Evolutionary conservation across 202 grass and related monocot species (phyloP).

Genomic region (Carex arenaria): DNA sequence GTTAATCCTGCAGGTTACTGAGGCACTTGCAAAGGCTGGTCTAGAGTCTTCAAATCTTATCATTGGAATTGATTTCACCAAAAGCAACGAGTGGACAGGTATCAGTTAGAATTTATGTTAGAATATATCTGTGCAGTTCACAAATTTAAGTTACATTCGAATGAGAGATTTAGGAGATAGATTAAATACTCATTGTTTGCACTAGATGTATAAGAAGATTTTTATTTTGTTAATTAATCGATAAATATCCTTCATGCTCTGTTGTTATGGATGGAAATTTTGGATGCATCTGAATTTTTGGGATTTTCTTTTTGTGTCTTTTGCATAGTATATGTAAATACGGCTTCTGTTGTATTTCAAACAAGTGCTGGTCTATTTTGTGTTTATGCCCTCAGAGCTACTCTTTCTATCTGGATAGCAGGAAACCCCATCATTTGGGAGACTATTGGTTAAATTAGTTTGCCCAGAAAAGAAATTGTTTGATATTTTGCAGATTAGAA

Average conservation of each 20-base stretch:
- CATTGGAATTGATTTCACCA: conserved; percentile 88
- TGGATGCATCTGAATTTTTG: background rate
- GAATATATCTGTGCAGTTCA: background rate
- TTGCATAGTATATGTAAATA: background rate
- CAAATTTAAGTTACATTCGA: background rate
- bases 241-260: background rate
- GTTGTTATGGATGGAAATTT: background rate
- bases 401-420: background rate
- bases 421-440: background rate
- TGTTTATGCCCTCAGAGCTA: background rate
- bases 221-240: background rate
- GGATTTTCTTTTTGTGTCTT: background rate
- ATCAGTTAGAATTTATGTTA: conserved; percentile 2
- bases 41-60: conserved; percentile 89
- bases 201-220: background rate
- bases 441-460: background rate
- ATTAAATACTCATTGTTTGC: background rate
- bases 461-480: background rate
- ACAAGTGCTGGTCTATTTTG: background rate
- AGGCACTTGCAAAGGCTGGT: conserved; percentile 75
- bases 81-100: conserved; percentile 97
- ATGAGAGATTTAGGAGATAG: background rate
- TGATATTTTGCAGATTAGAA: background rate
- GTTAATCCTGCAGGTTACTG: conserved; percentile 58
- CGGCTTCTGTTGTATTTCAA: background rate